phyloP scores from a whole-genome alignment of 208 protist species.

The Balamuthia mandrillaris region DNA sequence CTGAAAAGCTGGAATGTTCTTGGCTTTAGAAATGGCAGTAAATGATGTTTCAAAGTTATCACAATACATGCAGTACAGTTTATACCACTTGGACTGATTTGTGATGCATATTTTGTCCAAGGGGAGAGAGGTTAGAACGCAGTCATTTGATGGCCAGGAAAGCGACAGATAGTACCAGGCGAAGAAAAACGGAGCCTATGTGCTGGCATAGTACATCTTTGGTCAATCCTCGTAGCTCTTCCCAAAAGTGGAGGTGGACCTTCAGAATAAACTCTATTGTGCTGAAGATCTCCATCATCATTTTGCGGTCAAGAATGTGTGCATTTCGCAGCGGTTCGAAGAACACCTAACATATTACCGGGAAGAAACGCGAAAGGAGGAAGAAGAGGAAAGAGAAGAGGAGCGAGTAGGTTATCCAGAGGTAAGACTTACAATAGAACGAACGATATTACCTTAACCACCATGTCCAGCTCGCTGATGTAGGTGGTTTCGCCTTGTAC shows the following conservation, averaged over 20 bases:
- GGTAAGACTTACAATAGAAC: too few relatives aligned
- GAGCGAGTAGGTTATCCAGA: too few relatives aligned
- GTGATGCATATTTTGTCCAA: too few relatives aligned
- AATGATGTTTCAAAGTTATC: slow-evolving; percentile 16
- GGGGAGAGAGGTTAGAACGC: neutral
- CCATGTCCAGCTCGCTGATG: neutral
- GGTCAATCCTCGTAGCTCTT: neutral
- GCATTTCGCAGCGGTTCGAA: neutral
- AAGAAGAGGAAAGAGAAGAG: too few relatives aligned
- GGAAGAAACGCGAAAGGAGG: too few relatives aligned
- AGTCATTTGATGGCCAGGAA: neutral
- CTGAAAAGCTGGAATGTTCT: slow-evolving; percentile 5
- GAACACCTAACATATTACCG: too few relatives aligned
- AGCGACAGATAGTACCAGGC: neutral
- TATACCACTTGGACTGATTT: neutral
- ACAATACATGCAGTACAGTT: slow-evolving; percentile 29
- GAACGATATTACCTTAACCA: neutral
- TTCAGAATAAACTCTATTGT: neutral
- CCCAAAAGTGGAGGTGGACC: neutral
- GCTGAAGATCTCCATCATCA: slow-evolving; percentile 11
- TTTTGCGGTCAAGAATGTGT: slow-evolving; percentile 8
- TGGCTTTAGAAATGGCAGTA: neutral
- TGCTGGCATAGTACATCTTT: neutral
- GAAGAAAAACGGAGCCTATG: neutral
- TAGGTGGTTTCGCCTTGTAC: neutral